These are phyloP conservation scores for Penicillium turbatum DNA, from an alignment of 495 filamentous ascomycete species.

Conservation along the genomic window DNA sequence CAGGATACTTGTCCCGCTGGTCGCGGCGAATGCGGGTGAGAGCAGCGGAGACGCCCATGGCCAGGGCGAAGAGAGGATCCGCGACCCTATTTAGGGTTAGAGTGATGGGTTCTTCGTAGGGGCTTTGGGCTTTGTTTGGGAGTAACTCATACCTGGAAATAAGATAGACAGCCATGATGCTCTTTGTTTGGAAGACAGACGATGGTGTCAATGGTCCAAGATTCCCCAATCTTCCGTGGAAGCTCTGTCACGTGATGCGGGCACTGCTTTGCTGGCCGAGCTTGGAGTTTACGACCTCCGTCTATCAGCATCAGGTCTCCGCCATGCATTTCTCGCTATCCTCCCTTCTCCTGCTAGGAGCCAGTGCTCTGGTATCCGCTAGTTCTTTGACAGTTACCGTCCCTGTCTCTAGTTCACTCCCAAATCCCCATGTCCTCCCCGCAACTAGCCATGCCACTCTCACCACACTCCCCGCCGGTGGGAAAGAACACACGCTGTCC, in stretches of 20 bases:
- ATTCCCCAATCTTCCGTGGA: neutral
- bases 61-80: conserved; percentile 83
- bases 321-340: conserved; percentile 5
- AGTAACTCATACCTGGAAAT: conserved; percentile 38
- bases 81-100: conserved; percentile 47
- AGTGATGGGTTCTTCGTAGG: neutral
- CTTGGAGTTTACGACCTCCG: neutral
- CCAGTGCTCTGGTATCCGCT: conserved; percentile 1
- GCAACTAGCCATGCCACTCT: conserved; percentile 59
- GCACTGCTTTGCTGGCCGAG: neutral
- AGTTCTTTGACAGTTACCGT: conserved; percentile 41
- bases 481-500: conserved; percentile 45
- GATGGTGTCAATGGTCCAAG: neutral
- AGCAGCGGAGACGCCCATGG: conserved; percentile 66
- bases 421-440: conserved; percentile 39
- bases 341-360: conserved; percentile 1
- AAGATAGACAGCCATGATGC: conserved; percentile 35
- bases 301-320: neutral
- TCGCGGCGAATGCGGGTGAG: conserved; percentile 67
- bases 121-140: too few relatives aligned
- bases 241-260: neutral
- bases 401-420: conserved; percentile 42
- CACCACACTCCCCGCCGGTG: conserved; percentile 61
- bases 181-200: neutral
- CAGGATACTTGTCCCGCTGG: conserved; percentile 57